Evolutionary conservation across 169 alveolate species (phyloP).

Genomic region (Plasmodium inui): DNA sequence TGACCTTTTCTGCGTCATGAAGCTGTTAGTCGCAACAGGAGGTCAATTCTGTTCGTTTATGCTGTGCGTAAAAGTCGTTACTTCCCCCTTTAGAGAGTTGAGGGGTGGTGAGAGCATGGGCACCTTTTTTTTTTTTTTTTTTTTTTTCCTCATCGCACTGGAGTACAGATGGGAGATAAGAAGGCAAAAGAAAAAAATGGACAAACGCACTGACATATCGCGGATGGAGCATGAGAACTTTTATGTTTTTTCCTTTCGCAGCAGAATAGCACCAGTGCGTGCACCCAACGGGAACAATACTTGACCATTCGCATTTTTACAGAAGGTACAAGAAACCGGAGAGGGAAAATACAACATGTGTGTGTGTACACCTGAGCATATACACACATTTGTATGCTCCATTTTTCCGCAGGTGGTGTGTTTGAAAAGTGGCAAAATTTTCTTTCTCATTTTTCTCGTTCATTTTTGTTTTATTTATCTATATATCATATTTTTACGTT

Average conservation of each 20-base stretch:
- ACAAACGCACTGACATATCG: not conserved
- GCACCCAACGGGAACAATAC: not conserved
- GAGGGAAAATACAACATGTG: not conserved
- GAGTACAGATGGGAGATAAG: not conserved
- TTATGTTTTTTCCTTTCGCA: not conserved
- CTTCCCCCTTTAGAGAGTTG: not conserved
- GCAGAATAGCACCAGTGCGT: not conserved
- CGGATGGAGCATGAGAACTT: not conserved
- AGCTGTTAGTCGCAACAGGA: not conserved
- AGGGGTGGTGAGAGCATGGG: not conserved
- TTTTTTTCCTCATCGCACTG: not conserved
- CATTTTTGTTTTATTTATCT: not conserved
- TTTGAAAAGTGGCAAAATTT: not conserved
- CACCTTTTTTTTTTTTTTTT: not conserved
- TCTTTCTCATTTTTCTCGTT: not conserved
- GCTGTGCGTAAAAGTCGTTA: not conserved
- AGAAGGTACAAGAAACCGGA: not conserved
- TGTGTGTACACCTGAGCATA: not conserved
- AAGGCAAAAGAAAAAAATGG: not conserved
- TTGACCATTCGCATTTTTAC: not conserved
- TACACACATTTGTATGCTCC: not conserved
- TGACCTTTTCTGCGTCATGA: not conserved
- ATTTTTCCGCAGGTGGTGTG: not conserved
- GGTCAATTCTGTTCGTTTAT: not conserved
- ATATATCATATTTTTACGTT: not conserved